Percentiles rank a stretch among this genome's conserved stretches.
phyloP scores from a whole-genome alignment of 352 stramenopile species.

The Lagenidium giganteum region DNA sequence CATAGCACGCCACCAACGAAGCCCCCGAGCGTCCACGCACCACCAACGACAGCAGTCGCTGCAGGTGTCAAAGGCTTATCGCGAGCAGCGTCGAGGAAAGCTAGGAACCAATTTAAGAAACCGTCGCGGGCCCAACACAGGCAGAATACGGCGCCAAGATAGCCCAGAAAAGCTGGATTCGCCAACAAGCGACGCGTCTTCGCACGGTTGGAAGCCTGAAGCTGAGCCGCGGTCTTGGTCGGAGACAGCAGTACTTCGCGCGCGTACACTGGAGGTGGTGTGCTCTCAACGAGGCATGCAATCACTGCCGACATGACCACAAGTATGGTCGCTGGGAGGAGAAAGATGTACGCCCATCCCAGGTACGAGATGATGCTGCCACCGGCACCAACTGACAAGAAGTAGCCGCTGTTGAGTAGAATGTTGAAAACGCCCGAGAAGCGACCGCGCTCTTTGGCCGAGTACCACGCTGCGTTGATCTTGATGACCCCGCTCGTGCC shows the following conservation, averaged over 20 bases:
- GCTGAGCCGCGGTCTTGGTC: not conserved
- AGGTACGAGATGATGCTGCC: constrained; percentile 56
- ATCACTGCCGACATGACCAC: constrained; percentile 54
- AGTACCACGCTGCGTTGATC: constrained; percentile 77
- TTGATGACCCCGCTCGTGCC: constrained; percentile 83
- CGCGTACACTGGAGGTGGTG: no score
- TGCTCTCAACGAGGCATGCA: constrained; percentile 48
- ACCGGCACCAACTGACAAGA: constrained; percentile 56
- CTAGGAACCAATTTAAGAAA: constrained; percentile 77
- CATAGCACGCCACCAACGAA: constrained; percentile 69
- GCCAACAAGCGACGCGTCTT: constrained; percentile 24
- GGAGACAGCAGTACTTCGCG: constrained; percentile 22
- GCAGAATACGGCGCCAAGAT: constrained; percentile 65
- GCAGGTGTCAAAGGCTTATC: constrained; percentile 28
- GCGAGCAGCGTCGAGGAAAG: constrained; percentile 69
- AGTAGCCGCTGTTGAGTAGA: constrained; percentile 75
- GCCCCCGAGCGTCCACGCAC: constrained; percentile 69
- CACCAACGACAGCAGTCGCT: constrained; percentile 60
- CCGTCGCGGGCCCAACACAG: constrained; percentile 63
- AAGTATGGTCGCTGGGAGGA: constrained; percentile 48
- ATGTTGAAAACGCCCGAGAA: constrained; percentile 78
- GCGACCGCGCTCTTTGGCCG: constrained; percentile 49
- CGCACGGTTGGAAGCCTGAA: constrained; percentile 6
- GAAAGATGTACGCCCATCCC: constrained; percentile 66
- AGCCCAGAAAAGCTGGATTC: constrained; percentile 65